Conservation (phyloP, 2,329 filamentous ascomycete genomes). For the Fusarium algeriense region DNA sequence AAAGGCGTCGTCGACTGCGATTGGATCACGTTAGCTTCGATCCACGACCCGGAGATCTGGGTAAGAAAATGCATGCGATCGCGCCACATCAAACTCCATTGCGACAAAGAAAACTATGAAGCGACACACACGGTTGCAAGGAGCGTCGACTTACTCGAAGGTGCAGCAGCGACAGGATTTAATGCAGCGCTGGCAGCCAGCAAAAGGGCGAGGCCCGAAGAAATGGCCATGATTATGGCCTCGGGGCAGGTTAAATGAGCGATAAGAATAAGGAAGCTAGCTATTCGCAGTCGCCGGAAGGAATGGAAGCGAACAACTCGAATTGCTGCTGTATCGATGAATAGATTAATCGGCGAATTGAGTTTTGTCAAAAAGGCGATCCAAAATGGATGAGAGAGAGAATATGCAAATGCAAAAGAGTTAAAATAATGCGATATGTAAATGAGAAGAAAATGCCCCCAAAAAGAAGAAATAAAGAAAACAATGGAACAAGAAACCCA, state of each 20-base stretch:
- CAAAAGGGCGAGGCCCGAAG: constrained; percentile 42
- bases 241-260: neutral
- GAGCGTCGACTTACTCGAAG: constrained; percentile 34
- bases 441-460: constrained; percentile 6
- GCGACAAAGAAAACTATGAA: neutral
- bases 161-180: constrained; percentile 34
- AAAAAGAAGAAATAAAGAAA: constrained; percentile 15
- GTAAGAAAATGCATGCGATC: neutral
- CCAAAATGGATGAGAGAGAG: neutral
- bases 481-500: constrained; percentile 11
- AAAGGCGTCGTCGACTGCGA: constrained; percentile 32
- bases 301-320: constrained; percentile 9
- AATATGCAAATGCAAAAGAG: neutral
- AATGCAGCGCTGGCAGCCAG: constrained; percentile 44
- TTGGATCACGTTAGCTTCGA: constrained; percentile 29
- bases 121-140: neutral
- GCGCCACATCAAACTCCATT: constrained; percentile 2
- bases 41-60: neutral
- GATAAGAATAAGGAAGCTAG: constrained; percentile 10
- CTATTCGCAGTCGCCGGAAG: neutral
- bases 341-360: constrained; percentile 5
- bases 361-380: neutral
- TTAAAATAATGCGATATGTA: neutral
- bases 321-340: constrained; percentile 10
- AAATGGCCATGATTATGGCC: constrained; percentile 39